Percentiles rank a stretch among this genome's conserved stretches.
phyloP scores from a whole-genome alignment of 768 basidiomycete genomes.

The Neoboletus magnificus region DNA sequence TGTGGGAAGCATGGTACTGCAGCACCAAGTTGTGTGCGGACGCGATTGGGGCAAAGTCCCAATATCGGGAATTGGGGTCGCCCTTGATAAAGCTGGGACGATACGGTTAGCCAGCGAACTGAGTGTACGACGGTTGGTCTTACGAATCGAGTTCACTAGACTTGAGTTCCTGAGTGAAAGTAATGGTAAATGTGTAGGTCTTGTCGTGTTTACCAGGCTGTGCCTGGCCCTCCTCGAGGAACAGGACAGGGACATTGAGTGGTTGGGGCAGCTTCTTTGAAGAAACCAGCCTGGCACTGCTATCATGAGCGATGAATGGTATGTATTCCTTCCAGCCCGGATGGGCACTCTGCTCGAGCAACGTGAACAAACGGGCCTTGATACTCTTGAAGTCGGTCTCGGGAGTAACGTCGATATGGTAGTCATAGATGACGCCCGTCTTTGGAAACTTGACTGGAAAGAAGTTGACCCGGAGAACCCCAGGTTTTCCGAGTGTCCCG shows the following conservation, averaged over 20 bases:
- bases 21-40: slow-evolving; percentile 49
- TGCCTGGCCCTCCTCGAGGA: slow-evolving; percentile 40
- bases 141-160: slow-evolving; percentile 32
- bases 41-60: slow-evolving; percentile 42
- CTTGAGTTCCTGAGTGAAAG: slow-evolving; percentile 30
- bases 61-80: slow-evolving; percentile 32
- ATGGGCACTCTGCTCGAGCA: slow-evolving; percentile 39
- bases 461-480: slow-evolving; percentile 49
- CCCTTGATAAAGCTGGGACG: slow-evolving; percentile 40
- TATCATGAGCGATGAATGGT: slow-evolving; percentile 39
- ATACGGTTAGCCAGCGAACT: not conserved
- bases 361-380: slow-evolving; percentile 38
- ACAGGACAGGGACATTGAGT: slow-evolving; percentile 32
- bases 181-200: slow-evolving; percentile 39
- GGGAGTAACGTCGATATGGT: slow-evolving; percentile 40
- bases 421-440: slow-evolving; percentile 40
- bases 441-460: slow-evolving; percentile 44
- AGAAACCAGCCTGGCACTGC: slow-evolving; percentile 41
- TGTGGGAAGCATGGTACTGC: slow-evolving; percentile 39
- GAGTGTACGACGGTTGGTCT: slow-evolving; percentile 6
- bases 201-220: slow-evolving; percentile 30
- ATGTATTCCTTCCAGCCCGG: slow-evolving; percentile 37
- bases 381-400: slow-evolving; percentile 36
- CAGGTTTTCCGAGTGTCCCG: slow-evolving; percentile 38
- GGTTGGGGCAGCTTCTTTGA: slow-evolving; percentile 37